A percentile compares a stretch with the other conserved stretches of the same genome.
Conservation (phyloP, 2,329 filamentous ascomycete species). For the Parascedosporium putredinis region DNA sequence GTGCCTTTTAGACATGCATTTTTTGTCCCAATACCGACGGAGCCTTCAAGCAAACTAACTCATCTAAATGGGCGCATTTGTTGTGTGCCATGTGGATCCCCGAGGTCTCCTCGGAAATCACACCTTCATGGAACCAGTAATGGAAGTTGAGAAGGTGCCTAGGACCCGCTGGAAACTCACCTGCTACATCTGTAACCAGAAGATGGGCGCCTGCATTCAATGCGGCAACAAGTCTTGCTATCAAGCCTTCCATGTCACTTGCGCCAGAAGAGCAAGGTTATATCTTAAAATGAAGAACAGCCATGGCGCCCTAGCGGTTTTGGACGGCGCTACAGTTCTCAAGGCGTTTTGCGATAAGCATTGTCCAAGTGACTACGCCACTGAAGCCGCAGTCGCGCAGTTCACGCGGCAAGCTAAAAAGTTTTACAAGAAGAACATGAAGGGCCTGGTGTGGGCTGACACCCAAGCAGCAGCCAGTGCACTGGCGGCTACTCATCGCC, state of each 20-base stretch:
- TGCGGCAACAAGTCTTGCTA: constrained; percentile 97
- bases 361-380: constrained; percentile 77
- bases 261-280: constrained; percentile 74
- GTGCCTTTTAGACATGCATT: constrained; percentile 62
- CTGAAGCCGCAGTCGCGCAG: constrained; percentile 71
- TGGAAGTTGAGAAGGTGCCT: constrained; percentile 95
- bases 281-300: constrained; percentile 96
- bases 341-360: constrained; percentile 97
- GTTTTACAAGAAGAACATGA: constrained; percentile 85
- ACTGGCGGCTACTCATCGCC: constrained; percentile 61
- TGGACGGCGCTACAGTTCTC: constrained; percentile 69
- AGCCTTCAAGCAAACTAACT: constrained; percentile 96
- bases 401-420: constrained; percentile 76
- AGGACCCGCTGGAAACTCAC: constrained; percentile 86
- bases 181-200: constrained; percentile 95
- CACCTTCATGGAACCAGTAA: constrained; percentile 96
- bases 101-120: constrained; percentile 90
- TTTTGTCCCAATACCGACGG: constrained; percentile 97
- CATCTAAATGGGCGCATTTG: constrained; percentile 92
- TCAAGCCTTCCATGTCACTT: constrained; percentile 94
- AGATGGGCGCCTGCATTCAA: constrained; percentile 97
- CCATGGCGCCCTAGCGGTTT: constrained; percentile 65
- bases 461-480: constrained; percentile 75
- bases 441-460: constrained; percentile 82
- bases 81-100: constrained; percentile 98